phyloP scores from a whole-genome alignment of 768 basidiomycete species.

The Xanthoconium purpureum region DNA sequence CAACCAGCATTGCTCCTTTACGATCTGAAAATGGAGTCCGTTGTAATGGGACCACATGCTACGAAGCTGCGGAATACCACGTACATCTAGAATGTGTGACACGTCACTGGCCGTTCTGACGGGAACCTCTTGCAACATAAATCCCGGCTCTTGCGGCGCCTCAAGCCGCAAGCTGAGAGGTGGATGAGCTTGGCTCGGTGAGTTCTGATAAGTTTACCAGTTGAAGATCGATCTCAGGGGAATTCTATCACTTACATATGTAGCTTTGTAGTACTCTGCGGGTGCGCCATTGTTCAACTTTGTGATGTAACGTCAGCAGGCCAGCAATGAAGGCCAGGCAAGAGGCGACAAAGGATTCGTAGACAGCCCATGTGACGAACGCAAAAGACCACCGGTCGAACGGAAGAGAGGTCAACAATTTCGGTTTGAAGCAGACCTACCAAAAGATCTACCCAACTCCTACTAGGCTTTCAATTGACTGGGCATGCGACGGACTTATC shows the following conservation, averaged over 20 bases:
- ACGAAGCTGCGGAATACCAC: not conserved
- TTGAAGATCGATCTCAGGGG: not conserved
- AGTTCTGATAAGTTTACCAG: slow-evolving; percentile 42
- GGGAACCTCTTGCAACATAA: slow-evolving; percentile 64
- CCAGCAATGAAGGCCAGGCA: not conserved
- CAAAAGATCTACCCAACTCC: slow-evolving; percentile 32
- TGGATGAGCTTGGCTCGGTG: slow-evolving; percentile 65
- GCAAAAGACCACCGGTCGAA: not conserved
- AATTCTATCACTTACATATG: slow-evolving; percentile 50
- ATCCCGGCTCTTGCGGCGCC: slow-evolving; percentile 73
- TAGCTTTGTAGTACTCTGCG: slow-evolving; percentile 62
- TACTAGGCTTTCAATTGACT: slow-evolving; percentile 14
- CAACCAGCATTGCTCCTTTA: slow-evolving; percentile 81
- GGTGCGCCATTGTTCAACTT: slow-evolving; percentile 56
- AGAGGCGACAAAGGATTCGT: not conserved
- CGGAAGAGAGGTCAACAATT: not conserved
- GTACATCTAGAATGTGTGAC: slow-evolving; percentile 72
- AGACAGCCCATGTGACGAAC: not conserved
- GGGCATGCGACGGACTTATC: slow-evolving; percentile 22
- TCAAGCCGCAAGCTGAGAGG: slow-evolving; percentile 65
- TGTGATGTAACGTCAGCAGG: slow-evolving; percentile 12
- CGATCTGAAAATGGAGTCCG: slow-evolving; percentile 34
- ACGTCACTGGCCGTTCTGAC: slow-evolving; percentile 72
- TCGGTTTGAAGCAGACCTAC: slow-evolving; percentile 18
- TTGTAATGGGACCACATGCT: not conserved